Conservation (phyloP, 306 rosid genomes). For the Rubus parviflorus region DNA sequence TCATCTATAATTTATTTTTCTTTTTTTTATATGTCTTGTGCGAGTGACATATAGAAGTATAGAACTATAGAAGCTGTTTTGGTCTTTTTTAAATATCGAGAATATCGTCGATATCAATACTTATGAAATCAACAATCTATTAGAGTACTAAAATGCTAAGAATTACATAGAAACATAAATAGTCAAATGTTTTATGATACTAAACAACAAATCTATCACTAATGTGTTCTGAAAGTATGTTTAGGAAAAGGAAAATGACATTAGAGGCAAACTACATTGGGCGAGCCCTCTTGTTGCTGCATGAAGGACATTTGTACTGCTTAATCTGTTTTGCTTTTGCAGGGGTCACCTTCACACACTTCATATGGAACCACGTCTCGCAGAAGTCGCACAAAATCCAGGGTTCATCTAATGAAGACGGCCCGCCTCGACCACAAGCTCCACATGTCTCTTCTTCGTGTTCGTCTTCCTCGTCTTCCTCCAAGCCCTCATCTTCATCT, state of each 20-base stretch:
- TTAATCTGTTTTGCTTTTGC: conserved; percentile 91
- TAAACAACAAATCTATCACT: conserved; percentile 13
- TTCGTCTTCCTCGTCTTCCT: conserved; percentile 79
- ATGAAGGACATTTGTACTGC: conserved; percentile 97
- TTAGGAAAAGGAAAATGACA: not conserved
- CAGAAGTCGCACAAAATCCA: conserved; percentile 96
- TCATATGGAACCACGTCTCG: conserved; percentile 93
- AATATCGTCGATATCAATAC: not conserved
- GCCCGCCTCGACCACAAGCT: conserved; percentile 85
- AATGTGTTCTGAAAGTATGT: not conserved
- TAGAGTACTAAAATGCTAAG: not conserved
- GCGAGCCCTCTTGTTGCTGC: conserved; percentile 87
- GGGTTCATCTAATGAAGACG: conserved; percentile 79
- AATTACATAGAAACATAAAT: conserved; percentile 12
- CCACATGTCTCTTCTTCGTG: conserved; percentile 93
- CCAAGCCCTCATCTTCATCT: conserved; percentile 69
- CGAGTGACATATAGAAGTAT: too few species aligned
- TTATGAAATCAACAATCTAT: not conserved
- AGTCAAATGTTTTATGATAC: not conserved
- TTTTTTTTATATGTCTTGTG: too few species aligned
- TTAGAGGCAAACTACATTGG: conserved; percentile 26
- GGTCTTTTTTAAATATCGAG: not conserved
- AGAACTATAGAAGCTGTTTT: too few species aligned
- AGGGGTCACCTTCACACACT: conserved; percentile 92
- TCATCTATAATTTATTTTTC: too few species aligned